Conservation (phyloP, 106 monocot species). For the Phalaenopsis equestris region DNA sequence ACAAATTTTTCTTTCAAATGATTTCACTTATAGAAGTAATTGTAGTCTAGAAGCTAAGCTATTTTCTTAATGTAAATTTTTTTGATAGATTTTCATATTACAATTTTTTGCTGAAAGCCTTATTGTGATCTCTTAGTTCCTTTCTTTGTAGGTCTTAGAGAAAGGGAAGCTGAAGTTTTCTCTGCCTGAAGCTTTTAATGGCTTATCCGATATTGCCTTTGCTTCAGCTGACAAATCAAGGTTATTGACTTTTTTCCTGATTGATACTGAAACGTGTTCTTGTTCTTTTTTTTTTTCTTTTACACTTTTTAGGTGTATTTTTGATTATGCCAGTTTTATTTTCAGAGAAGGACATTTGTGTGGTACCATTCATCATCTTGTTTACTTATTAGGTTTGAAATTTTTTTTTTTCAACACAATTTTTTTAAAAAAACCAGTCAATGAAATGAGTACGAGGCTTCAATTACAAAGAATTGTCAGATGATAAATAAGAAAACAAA, state of each 20-base stretch:
- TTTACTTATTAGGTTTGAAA: neutral
- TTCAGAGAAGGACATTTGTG: neutral
- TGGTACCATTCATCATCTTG: neutral
- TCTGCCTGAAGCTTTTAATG: constrained; percentile 15
- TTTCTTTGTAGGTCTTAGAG: constrained; percentile 48
- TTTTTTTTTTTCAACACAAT: too few species aligned
- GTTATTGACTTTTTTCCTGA: constrained; percentile 16
- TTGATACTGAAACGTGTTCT: neutral
- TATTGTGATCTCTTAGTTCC: constrained; percentile 2
- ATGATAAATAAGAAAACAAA: too few species aligned
- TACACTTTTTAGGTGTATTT: neutral
- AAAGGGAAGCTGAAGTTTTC: constrained; percentile 50
- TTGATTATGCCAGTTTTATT: neutral
- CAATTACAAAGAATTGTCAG: too few species aligned
- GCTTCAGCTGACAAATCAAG: constrained; percentile 65
- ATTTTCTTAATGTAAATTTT: neutral
- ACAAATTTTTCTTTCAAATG: neutral
- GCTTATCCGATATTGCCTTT: constrained; percentile 68
- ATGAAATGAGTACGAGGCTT: too few species aligned
- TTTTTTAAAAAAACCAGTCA: too few species aligned
- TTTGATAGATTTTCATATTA: neutral
- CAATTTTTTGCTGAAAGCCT: neutral
- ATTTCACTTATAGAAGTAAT: neutral
- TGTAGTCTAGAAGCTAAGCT: neutral
- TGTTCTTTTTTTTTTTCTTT: neutral